Evolutionary conservation across 176 grass and related monocot species (phyloP).

Genomic region (Tillandsia leiboldiana): DNA sequence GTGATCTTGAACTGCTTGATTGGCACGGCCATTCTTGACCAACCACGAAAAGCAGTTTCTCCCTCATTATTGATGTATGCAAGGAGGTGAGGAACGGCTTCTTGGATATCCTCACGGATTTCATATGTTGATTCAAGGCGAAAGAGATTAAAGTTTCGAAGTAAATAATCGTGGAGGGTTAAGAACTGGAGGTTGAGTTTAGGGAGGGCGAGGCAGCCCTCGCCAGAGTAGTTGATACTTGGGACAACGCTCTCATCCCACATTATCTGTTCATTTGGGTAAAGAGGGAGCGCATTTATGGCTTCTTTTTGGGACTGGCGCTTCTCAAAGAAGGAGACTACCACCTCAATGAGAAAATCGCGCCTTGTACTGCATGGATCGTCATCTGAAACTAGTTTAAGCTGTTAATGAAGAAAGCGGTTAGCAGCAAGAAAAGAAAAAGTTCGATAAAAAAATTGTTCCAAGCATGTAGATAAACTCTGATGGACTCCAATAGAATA

Average conservation of each 20-base stretch:
- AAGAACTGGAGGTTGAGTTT: slow-evolving; percentile 98
- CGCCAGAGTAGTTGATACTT: slow-evolving; percentile 98
- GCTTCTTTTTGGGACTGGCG: slow-evolving; percentile 95
- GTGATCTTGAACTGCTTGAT: slow-evolving; percentile 80
- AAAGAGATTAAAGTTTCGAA: slow-evolving; percentile 98
- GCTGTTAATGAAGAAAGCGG: slow-evolving; percentile 45
- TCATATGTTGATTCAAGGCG: slow-evolving; percentile 98
- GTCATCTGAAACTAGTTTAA: slow-evolving; percentile 84
- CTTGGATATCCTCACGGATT: slow-evolving; percentile 98
- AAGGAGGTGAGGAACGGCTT: slow-evolving; percentile 92
- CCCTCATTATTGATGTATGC: slow-evolving; percentile 95
- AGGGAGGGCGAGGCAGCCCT: slow-evolving; percentile 95
- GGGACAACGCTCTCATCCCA: slow-evolving; percentile 99
- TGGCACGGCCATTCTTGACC: slow-evolving; percentile 98
- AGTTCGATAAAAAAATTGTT: background rate
- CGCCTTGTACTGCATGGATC: slow-evolving; percentile 64
- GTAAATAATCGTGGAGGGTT: slow-evolving; percentile 92
- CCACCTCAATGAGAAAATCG: slow-evolving; percentile 87
- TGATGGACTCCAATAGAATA: background rate
- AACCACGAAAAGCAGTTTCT: slow-evolving; percentile 85
- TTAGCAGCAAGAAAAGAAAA: slow-evolving; percentile 17
- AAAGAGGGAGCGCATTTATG: slow-evolving; percentile 92
- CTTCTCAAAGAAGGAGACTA: slow-evolving; percentile 92
- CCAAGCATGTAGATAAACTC: background rate
- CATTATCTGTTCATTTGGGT: slow-evolving; percentile 99